These are phyloP conservation scores for Suillus cothurnatus DNA, from an alignment of 768 basidiomycete species.

Conservation along the genomic window DNA sequence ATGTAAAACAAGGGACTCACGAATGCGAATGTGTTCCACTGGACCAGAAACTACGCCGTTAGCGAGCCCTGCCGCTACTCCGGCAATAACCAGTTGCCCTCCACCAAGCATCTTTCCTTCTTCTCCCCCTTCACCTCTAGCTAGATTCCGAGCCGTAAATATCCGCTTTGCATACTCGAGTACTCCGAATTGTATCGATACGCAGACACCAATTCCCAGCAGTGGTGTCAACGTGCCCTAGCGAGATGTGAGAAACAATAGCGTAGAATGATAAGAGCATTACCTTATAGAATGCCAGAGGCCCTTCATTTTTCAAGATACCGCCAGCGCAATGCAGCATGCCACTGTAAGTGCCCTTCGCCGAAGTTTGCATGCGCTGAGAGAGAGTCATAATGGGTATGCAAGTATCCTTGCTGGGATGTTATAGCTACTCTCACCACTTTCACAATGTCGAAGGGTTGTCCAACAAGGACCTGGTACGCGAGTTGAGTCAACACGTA, in stretches of 20 bases:
- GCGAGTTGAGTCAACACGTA: conserved; percentile 13
- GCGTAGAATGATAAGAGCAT: background rate
- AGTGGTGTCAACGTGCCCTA: conserved; percentile 91
- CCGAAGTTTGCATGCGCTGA: conserved; percentile 93
- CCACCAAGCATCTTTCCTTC: conserved; percentile 61
- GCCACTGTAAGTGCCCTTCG: conserved; percentile 85
- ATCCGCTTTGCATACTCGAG: conserved; percentile 84
- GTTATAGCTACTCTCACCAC: conserved; percentile 58
- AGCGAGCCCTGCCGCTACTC: conserved; percentile 84
- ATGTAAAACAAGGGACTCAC: conserved; percentile 45
- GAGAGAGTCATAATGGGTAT: conserved; percentile 16
- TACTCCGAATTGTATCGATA: conserved; percentile 94
- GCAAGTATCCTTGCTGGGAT: conserved; percentile 9
- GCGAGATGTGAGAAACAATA: conserved; percentile 10
- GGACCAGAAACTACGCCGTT: conserved; percentile 95
- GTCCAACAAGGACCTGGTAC: conserved; percentile 79
- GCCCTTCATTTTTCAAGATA: conserved; percentile 89
- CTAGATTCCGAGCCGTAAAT: conserved; percentile 66
- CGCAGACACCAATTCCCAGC: conserved; percentile 90
- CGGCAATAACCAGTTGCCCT: conserved; percentile 72
- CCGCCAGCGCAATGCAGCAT: conserved; percentile 91
- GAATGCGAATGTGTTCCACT: conserved; percentile 96
- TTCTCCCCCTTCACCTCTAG: conserved; percentile 60
- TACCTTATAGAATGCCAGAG: conserved; percentile 95
- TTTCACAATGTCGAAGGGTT: conserved; percentile 98